Conservation (phyloP, 2,329 filamentous ascomycete genomes). For the Aspergillus aculeatus region DNA sequence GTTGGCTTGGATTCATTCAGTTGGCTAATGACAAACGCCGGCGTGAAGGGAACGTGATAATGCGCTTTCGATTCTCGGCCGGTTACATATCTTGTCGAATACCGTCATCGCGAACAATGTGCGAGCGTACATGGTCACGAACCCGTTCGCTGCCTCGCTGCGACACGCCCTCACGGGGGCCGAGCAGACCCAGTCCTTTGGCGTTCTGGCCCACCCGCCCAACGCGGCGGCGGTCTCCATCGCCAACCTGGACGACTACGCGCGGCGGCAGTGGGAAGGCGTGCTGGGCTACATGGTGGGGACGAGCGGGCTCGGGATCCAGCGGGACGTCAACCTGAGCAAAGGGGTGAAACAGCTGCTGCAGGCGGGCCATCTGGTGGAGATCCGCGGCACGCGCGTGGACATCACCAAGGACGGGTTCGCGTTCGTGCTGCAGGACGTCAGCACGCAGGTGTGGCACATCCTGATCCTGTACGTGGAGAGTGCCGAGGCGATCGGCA, state of each 20-base stretch:
- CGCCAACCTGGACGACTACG: slow-evolving; percentile 77
- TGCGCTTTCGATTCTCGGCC: slow-evolving; percentile 74
- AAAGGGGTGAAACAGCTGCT: slow-evolving; percentile 82
- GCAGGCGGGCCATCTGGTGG: slow-evolving; percentile 76
- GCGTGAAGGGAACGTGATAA: slow-evolving; percentile 70
- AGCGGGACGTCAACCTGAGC: slow-evolving; percentile 57
- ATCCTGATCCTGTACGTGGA: slow-evolving; percentile 90
- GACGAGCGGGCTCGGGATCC: slow-evolving; percentile 49
- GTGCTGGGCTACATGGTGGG: slow-evolving; percentile 93
- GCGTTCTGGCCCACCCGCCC: slow-evolving; percentile 71
- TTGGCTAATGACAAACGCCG: background rate
- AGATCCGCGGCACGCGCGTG: slow-evolving; percentile 55
- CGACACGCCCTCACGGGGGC: slow-evolving; percentile 84
- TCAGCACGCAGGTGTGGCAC: slow-evolving; percentile 97
- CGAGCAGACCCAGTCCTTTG: slow-evolving; percentile 83
- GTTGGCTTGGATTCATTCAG: background rate
- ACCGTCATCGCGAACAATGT: slow-evolving; percentile 60
- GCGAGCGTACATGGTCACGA: slow-evolving; percentile 72
- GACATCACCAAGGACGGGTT: slow-evolving; percentile 92
- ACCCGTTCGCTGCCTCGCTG: slow-evolving; percentile 79
- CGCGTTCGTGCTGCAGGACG: slow-evolving; percentile 89
- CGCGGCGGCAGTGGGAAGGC: slow-evolving; percentile 87
- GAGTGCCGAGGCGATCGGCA: slow-evolving; percentile 69
- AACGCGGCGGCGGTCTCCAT: slow-evolving; percentile 65
- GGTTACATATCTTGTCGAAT: slow-evolving; percentile 81